Conservation (phyloP, 495 filamentous ascomycete genomes). For the Pyronema omphalodes region DNA sequence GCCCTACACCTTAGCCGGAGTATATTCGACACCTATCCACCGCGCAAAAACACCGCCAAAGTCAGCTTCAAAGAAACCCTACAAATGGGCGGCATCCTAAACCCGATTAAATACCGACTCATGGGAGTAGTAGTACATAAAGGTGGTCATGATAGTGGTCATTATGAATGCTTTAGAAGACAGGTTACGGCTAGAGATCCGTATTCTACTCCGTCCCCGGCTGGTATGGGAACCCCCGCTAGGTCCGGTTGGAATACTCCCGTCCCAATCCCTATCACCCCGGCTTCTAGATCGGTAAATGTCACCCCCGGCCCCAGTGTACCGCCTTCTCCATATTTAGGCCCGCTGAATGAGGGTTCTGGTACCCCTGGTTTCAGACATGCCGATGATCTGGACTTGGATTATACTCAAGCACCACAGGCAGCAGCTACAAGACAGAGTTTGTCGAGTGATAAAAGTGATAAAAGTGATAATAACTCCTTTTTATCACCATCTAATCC, state of each 20-base stretch:
- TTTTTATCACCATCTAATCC: too few species aligned
- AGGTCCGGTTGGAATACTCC: too few species aligned
- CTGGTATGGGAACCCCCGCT: background rate
- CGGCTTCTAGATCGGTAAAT: too few species aligned
- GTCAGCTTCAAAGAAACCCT: slow-evolving; percentile 77
- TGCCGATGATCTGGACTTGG: background rate
- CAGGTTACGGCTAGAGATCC: slow-evolving; percentile 53
- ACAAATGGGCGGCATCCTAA: slow-evolving; percentile 59
- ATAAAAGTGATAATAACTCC: too few species aligned
- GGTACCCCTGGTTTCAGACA: background rate
- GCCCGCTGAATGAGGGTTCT: too few species aligned
- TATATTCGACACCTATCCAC: slow-evolving; percentile 59
- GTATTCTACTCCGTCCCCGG: slow-evolving; percentile 50
- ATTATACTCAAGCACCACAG: too few species aligned
- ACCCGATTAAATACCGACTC: slow-evolving; percentile 63
- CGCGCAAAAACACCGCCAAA: slow-evolving; percentile 84
- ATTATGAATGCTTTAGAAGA: slow-evolving; percentile 93
- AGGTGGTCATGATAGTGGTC: slow-evolving; percentile 85
- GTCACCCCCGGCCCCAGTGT: too few species aligned
- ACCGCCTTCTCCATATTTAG: too few species aligned
- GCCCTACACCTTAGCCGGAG: slow-evolving; percentile 85
- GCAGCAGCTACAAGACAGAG: too few species aligned
- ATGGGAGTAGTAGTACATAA: slow-evolving; percentile 84
- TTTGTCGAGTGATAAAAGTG: too few species aligned
- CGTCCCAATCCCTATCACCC: too few species aligned